Conservation (phyloP, 2,329 filamentous ascomycete species). For the Stemphylium vesicarium region DNA sequence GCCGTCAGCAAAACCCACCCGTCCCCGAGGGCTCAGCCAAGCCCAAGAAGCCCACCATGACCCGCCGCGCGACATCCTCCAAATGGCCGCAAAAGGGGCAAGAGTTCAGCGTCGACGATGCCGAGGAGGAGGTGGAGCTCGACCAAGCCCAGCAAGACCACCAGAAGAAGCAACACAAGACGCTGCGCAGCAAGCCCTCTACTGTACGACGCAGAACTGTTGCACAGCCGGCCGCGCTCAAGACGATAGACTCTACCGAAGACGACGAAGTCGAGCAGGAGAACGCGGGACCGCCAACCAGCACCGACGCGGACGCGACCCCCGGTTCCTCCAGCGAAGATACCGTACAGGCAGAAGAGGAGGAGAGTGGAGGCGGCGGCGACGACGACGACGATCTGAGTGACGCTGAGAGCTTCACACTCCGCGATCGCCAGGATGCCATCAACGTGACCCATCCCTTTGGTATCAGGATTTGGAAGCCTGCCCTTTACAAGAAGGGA, state of each 20-base stretch:
- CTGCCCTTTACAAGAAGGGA: slow-evolving; percentile 95
- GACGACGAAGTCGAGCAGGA: slow-evolving; percentile 56
- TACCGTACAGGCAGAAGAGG: slow-evolving; percentile 46
- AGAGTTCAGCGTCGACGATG: slow-evolving; percentile 91
- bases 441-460: slow-evolving; percentile 99
- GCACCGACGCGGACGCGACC: slow-evolving; percentile 29
- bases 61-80: slow-evolving; percentile 76
- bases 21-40: slow-evolving; percentile 33
- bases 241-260: slow-evolving; percentile 57
- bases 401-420: slow-evolving; percentile 95
- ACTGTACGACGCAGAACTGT: slow-evolving; percentile 59
- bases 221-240: slow-evolving; percentile 54
- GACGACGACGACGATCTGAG: slow-evolving; percentile 78
- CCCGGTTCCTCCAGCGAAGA: slow-evolving; percentile 48
- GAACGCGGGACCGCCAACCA: slow-evolving; percentile 28
- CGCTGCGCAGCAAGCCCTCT: slow-evolving; percentile 58
- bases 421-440: slow-evolving; percentile 94
- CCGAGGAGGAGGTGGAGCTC: slow-evolving; percentile 77
- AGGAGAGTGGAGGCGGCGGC: slow-evolving; percentile 60
- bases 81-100: slow-evolving; percentile 79
- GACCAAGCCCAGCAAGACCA: slow-evolving; percentile 58
- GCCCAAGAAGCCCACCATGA: slow-evolving; percentile 74
- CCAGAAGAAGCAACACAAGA: slow-evolving; percentile 38
- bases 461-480: slow-evolving; percentile 98
- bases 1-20: slow-evolving; percentile 31